Evolutionary conservation across 2,329 filamentous ascomycete genomes (phyloP).

Genomic region (Penicillium concentricum): DNA sequence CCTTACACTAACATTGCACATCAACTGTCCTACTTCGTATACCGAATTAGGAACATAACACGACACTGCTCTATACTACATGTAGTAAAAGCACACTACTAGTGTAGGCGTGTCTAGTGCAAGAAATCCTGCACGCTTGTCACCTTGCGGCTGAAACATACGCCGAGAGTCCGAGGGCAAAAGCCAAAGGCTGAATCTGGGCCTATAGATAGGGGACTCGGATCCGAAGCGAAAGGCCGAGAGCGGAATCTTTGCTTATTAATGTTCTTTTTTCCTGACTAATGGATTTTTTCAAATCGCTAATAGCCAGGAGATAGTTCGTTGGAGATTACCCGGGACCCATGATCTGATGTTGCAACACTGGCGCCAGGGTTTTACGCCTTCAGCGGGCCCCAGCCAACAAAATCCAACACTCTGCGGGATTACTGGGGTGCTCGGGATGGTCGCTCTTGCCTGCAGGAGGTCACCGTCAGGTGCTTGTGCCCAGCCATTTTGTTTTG

Average conservation of each 20-base stretch:
- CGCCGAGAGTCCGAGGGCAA: background rate
- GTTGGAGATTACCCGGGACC: background rate
- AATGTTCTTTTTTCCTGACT: background rate
- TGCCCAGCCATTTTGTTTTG: background rate
- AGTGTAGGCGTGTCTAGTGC: conserved; percentile 2
- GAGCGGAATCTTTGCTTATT: background rate
- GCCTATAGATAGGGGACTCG: background rate
- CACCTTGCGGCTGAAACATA: conserved; percentile 4
- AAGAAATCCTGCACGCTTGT: background rate
- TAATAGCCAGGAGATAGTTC: background rate
- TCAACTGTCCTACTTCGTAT: background rate
- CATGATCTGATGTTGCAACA: conserved; percentile 6
- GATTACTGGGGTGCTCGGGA: background rate
- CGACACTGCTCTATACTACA: background rate
- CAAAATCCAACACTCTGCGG: background rate
- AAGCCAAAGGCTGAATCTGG: background rate
- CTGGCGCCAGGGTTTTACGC: conserved; percentile 1
- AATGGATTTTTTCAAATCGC: background rate
- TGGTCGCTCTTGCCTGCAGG: conserved; percentile 1
- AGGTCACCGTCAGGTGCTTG: conserved; percentile 1
- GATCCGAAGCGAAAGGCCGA: background rate
- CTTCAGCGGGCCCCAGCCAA: background rate
- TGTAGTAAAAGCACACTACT: background rate
- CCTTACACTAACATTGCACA: background rate
- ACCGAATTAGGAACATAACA: background rate